Evolutionary conservation across 306 rosid genomes (phyloP), one percentile per base, ranked within the genome.

Genomic region (Parietaria judaica): DNA sequence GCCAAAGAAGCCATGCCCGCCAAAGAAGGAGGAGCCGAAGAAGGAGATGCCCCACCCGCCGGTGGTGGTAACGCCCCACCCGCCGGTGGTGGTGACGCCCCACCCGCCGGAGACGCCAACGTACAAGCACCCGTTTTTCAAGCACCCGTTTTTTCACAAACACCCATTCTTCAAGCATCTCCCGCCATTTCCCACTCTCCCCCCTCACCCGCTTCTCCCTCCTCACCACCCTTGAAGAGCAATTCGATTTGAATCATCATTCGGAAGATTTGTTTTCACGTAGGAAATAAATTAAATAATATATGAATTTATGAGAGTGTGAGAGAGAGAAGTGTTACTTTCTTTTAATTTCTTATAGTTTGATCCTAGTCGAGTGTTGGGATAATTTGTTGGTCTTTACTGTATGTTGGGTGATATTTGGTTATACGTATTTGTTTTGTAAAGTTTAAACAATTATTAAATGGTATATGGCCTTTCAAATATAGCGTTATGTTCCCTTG

Each of bases 111-210:
- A 59, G 14, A 36, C 31, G 0, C 79, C 76, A 0, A 37, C 36
- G 38, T 56, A 56, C 77, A 23, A 35, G 41, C 56, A 55, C 53
- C 53, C 53, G 9, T 49, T 10, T n/a, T 49, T 49, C 67, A 46
- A 72, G 49, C 49, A 49, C 45, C 59, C 55, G 8, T 23, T 23
- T 44, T 41, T 65, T 66, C 9, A 64, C 57, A 61, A 0, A 14
- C 81, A 58, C 36, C 75, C 64, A 10, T 55, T 51, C 58, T 70
- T 46, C 12, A 65, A 72, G 61, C 71, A 67, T 51, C 77, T 80
- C 50, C 91, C 91, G 14, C 91, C 83, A 7, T 38, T 74, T 64
- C 78, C 80, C 36, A 78, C 75, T 65, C 14, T 45, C 8, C 83
- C 80, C 1, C 85, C 39, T 1, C 87, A 43, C 56, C 74, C 72